A percentile compares a stretch with the other conserved stretches of the same genome.
These are phyloP conservation scores for Neurospora sp. DNA, from an alignment of 495 filamentous ascomycete species.

Conservation along the genomic window DNA sequence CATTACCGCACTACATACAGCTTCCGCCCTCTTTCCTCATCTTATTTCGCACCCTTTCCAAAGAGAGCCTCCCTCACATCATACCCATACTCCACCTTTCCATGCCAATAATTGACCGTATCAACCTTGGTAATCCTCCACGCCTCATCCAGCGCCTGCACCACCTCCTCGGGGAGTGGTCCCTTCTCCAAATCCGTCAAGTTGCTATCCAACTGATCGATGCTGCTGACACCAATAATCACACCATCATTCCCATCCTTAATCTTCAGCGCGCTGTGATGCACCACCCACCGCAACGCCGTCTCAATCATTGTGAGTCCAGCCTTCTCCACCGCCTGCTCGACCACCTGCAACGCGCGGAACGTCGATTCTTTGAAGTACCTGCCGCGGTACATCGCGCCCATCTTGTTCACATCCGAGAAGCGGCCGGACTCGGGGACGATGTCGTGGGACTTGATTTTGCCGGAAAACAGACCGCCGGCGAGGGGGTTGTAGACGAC, in stretches of 20 bases:
- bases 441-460: slow-evolving; percentile 58
- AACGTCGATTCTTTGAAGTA: slow-evolving; percentile 79
- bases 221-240: slow-evolving; percentile 68
- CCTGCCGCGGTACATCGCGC: slow-evolving; percentile 60
- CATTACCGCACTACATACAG: background rate
- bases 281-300: slow-evolving; percentile 67
- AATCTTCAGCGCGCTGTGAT: slow-evolving; percentile 74
- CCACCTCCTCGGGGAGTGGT: slow-evolving; percentile 74
- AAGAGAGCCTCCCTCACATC: slow-evolving; percentile 61
- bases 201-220: slow-evolving; percentile 66
- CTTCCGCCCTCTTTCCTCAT: background rate
- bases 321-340: slow-evolving; percentile 64
- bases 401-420: slow-evolving; percentile 38
- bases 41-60: slow-evolving; percentile 25
- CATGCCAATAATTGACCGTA: slow-evolving; percentile 66
- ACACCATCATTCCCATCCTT: slow-evolving; percentile 70
- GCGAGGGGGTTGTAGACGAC: slow-evolving; percentile 89
- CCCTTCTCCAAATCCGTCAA: slow-evolving; percentile 74
- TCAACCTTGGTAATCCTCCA: slow-evolving; percentile 57
- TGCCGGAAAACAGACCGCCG: slow-evolving; percentile 69
- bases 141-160: slow-evolving; percentile 70
- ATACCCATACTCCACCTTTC: slow-evolving; percentile 65
- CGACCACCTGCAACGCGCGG: slow-evolving; percentile 61
- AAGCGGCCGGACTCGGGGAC: slow-evolving; percentile 62
- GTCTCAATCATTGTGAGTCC: slow-evolving; percentile 72